Conservation (phyloP, 2,329 filamentous ascomycete species). For the Colletotrichum lupini region DNA sequence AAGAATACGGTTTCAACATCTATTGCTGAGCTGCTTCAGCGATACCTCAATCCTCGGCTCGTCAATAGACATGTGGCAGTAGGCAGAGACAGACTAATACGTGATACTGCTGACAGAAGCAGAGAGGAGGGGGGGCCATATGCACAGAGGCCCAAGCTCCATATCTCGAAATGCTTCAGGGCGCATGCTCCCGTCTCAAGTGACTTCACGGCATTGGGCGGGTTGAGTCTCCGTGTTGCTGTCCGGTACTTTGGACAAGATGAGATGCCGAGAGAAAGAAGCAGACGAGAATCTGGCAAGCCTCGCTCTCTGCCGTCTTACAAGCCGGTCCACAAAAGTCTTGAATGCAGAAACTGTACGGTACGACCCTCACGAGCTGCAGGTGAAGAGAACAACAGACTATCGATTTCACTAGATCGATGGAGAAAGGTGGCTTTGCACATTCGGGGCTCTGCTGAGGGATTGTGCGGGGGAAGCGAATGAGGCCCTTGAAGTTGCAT, state of each 20-base stretch:
- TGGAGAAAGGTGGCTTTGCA: constrained; percentile 11
- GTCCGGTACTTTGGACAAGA: constrained; percentile 1
- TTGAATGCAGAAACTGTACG: background rate
- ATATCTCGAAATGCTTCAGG: background rate
- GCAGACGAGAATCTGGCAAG: constrained; percentile 8
- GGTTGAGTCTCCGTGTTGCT: constrained; percentile 11
- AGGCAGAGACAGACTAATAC: constrained; percentile 3
- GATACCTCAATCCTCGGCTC: background rate
- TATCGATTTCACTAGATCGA: background rate
- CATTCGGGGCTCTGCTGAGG: constrained; percentile 2
- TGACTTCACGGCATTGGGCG: background rate
- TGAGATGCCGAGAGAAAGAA: constrained; percentile 14
- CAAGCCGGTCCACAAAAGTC: background rate
- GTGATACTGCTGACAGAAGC: constrained; percentile 7
- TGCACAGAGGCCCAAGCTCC: constrained; percentile 13
- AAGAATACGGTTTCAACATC: background rate
- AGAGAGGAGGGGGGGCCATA: background rate
- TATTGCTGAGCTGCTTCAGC: background rate
- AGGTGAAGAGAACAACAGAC: background rate
- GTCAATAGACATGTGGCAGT: constrained; percentile 3
- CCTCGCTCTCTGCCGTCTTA: constrained; percentile 13
- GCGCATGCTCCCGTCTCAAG: constrained; percentile 13
- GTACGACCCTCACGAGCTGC: background rate
- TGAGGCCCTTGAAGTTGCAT: background rate
- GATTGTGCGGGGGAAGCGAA: background rate